phyloP scores from a whole-genome alignment of 352 stramenopile species.

The Phytophthora litchii region DNA sequence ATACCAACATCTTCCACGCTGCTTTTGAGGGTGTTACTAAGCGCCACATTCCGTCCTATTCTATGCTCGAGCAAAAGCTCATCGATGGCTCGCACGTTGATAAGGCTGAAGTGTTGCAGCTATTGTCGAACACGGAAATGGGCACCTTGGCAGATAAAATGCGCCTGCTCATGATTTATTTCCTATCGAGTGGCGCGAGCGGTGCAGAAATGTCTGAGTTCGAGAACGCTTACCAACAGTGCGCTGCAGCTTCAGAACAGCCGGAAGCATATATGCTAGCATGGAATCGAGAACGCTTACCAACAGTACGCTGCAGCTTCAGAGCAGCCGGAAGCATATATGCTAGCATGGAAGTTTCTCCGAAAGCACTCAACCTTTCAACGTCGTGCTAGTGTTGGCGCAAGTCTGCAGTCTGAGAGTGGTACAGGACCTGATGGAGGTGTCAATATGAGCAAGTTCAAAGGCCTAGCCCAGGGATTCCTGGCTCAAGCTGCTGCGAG shows the following conservation, averaged over 20 bases:
- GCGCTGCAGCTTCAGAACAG: conserved; percentile 38
- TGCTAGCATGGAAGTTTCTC: conserved; percentile 78
- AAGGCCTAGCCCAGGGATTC: conserved; percentile 82
- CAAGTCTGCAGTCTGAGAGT: conserved; percentile 44
- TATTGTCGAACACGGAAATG: conserved; percentile 66
- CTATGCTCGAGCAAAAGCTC: conserved; percentile 88
- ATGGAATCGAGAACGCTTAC: conserved; percentile 79
- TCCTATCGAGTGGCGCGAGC: conserved; percentile 75
- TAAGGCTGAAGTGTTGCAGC: conserved; percentile 71
- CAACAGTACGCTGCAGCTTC: conserved; percentile 54
- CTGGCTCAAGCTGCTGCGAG: conserved; percentile 79
- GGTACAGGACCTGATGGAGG: conserved; percentile 35
- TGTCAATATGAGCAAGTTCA: conserved; percentile 86
- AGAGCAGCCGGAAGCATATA: conserved; percentile 47
- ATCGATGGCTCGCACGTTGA: conserved; percentile 80
- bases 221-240: conserved; percentile 73
- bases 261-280: conserved; percentile 55
- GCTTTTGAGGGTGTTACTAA: conserved; percentile 81
- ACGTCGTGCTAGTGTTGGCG: conserved; percentile 72
- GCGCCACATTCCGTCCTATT: conserved; percentile 83
- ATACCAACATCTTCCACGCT: conserved; percentile 90
- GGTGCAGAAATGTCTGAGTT: conserved; percentile 77
- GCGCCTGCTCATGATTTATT: conserved; percentile 90
- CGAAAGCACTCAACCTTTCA: conserved; percentile 86
- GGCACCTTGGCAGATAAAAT: conserved; percentile 82